Conservation (phyloP, 2,329 filamentous ascomycete genomes). For the Aspergillus tanneri region DNA sequence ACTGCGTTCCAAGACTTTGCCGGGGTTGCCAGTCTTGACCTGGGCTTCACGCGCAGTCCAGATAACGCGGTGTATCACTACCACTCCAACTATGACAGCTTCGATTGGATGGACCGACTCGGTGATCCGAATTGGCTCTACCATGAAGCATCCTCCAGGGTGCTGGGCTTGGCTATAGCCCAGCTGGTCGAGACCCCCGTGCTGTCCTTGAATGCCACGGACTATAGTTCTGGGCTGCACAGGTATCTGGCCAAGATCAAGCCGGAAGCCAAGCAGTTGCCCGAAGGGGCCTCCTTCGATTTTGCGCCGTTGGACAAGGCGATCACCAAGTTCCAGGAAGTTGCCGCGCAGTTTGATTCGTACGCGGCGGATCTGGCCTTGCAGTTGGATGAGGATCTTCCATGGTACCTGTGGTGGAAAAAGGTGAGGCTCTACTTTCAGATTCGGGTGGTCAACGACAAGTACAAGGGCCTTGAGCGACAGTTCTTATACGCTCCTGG, state of each 20-base stretch:
- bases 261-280: constrained; percentile 27
- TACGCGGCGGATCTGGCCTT: constrained; percentile 47
- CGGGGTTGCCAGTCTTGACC: constrained; percentile 64
- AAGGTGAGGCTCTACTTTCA: constrained; percentile 63
- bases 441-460: constrained; percentile 68
- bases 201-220: constrained; percentile 62
- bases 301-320: constrained; percentile 51
- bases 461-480: constrained; percentile 82
- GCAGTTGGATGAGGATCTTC: constrained; percentile 57
- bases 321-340: constrained; percentile 50
- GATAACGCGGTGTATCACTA: constrained; percentile 66
- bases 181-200: constrained; percentile 62
- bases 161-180: constrained; percentile 62
- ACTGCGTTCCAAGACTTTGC: constrained; percentile 73
- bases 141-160: constrained; percentile 63
- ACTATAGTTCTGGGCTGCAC: constrained; percentile 61
- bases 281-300: constrained; percentile 30
- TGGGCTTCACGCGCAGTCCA: constrained; percentile 54
- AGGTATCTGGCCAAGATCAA: constrained; percentile 41
- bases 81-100: constrained; percentile 80
- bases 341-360: constrained; percentile 53
- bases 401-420: constrained; percentile 76
- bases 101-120: constrained; percentile 77
- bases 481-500: constrained; percentile 74
- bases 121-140: constrained; percentile 65